Percentiles rank a stretch among this genome's conserved stretches.
Conservation (phyloP, 1,284 basidiomycete species). For the Anthracocystis panici-leucophaei region DNA sequence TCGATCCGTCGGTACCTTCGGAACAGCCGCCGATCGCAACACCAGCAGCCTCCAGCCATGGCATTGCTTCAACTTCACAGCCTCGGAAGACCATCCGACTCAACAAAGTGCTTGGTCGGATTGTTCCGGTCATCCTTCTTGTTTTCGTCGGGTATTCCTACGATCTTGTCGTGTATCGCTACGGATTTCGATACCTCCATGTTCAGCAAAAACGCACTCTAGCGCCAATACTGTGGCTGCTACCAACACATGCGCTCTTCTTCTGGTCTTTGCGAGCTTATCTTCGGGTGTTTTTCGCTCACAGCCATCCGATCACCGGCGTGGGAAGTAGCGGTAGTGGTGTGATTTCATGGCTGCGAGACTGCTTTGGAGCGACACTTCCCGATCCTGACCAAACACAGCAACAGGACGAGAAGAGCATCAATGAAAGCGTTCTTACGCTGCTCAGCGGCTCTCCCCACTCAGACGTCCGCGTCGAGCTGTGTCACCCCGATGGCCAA, state of each 20-base stretch:
- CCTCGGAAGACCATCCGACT: slow-evolving; percentile 31
- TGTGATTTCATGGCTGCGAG: slow-evolving; percentile 6
- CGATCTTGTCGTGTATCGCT: slow-evolving; percentile 33
- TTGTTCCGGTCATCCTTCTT: slow-evolving; percentile 47
- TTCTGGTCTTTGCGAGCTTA: slow-evolving; percentile 31
- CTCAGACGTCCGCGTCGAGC: slow-evolving; percentile 1
- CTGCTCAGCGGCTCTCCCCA: neutral
- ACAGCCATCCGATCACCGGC: neutral
- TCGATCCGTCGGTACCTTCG: slow-evolving; percentile 8
- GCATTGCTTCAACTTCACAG: neutral
- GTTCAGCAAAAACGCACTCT: slow-evolving; percentile 4
- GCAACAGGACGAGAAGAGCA: neutral
- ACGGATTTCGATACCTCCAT: slow-evolving; percentile 25
- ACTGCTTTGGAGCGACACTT: slow-evolving; percentile 12
- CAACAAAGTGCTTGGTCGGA: slow-evolving; percentile 38
- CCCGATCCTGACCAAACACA: neutral
- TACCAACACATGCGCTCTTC: slow-evolving; percentile 30
- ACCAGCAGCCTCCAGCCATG: neutral
- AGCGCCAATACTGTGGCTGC: slow-evolving; percentile 17
- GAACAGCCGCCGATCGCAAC: slow-evolving; percentile 5
- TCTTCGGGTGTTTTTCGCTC: slow-evolving; percentile 36
- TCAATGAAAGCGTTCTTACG: neutral
- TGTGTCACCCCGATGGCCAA: slow-evolving; percentile 27
- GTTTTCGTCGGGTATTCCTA: slow-evolving; percentile 38
- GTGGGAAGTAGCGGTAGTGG: neutral